Conservation (phyloP, 176 grass and related monocot genomes). For the Oryza australiensis region DNA sequence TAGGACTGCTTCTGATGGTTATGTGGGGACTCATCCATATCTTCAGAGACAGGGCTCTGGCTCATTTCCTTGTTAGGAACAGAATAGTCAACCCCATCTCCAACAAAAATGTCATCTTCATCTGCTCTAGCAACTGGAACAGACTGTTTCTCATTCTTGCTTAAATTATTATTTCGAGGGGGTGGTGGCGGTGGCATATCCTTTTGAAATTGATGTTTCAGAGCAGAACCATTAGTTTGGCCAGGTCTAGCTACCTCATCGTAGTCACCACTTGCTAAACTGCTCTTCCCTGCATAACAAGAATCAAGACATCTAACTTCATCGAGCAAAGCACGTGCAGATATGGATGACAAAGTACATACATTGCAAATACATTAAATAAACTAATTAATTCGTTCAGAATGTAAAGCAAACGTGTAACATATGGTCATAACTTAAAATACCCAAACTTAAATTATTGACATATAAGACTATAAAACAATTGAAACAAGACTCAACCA, state of each 20-base stretch:
- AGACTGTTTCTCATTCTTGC: constrained; percentile 55
- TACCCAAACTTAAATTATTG: constrained; percentile 7
- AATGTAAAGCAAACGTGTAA: background rate
- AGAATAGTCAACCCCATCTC: constrained; percentile 83
- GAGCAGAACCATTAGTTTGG: constrained; percentile 49
- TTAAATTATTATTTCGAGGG: constrained; percentile 47
- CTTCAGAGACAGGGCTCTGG: constrained; percentile 76
- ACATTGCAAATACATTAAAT: constrained; percentile 14
- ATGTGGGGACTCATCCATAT: constrained; percentile 80
- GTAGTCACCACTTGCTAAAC: constrained; percentile 52
- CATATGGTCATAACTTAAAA: constrained; percentile 4
- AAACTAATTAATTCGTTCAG: background rate
- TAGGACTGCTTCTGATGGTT: constrained; percentile 66
- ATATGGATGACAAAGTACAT: background rate
- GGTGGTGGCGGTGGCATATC: constrained; percentile 52
- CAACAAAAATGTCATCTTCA: constrained; percentile 86
- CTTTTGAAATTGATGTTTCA: constrained; percentile 57
- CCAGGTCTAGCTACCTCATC: constrained; percentile 55
- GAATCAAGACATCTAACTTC: constrained; percentile 3
- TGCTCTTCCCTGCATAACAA: constrained; percentile 53
- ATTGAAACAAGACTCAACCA: constrained; percentile 20
- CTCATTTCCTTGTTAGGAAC: constrained; percentile 87
- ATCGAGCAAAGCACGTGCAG: background rate
- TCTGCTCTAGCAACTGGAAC: constrained; percentile 54
- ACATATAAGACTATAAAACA: constrained; percentile 1